These are phyloP conservation scores for Cryptosporidium bovis DNA, from an alignment of 169 alveolate genomes.

Conservation along the genomic window DNA sequence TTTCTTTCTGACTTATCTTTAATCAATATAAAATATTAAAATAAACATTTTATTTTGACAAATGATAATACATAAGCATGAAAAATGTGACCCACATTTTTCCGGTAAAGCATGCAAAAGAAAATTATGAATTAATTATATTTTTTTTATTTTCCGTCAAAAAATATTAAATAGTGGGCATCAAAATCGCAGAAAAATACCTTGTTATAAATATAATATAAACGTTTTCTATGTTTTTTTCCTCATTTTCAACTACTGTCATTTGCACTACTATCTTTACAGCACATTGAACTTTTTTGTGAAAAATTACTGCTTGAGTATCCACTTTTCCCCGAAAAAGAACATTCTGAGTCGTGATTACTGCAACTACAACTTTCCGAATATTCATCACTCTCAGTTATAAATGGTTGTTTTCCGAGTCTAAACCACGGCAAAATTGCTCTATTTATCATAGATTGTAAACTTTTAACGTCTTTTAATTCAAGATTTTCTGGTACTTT, in stretches of 20 bases:
- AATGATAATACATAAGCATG: background rate
- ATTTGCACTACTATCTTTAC: too few species aligned
- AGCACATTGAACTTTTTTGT: background rate
- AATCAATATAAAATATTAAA: slow-evolving; percentile 6
- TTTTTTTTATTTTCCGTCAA: too few species aligned
- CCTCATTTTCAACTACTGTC: too few species aligned
- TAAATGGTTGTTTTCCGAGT: slow-evolving; percentile 34
- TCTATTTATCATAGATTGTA: slow-evolving; percentile 58
- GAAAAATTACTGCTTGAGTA: background rate
- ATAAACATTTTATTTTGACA: background rate
- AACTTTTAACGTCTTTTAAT: background rate
- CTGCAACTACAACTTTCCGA: slow-evolving; percentile 58
- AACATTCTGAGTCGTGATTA: background rate
- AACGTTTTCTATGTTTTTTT: too few species aligned
- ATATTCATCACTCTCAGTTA: slow-evolving; percentile 36
- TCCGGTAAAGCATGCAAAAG: slow-evolving; percentile 26
- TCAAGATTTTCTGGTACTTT: slow-evolving; percentile 9
- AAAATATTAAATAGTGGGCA: too few species aligned
- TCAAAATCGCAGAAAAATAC: too few species aligned
- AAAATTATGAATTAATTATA: too few species aligned
- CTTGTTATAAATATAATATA: too few species aligned
- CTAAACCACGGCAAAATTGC: slow-evolving; percentile 70
- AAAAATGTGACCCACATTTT: slow-evolving; percentile 1
- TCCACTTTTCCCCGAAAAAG: background rate
- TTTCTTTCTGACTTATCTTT: slow-evolving; percentile 64